A percentile compares a stretch with the other conserved stretches of the same genome.
Conservation (phyloP, 2,329 filamentous ascomycete species). For the Dendrostoma leiphaemia region DNA sequence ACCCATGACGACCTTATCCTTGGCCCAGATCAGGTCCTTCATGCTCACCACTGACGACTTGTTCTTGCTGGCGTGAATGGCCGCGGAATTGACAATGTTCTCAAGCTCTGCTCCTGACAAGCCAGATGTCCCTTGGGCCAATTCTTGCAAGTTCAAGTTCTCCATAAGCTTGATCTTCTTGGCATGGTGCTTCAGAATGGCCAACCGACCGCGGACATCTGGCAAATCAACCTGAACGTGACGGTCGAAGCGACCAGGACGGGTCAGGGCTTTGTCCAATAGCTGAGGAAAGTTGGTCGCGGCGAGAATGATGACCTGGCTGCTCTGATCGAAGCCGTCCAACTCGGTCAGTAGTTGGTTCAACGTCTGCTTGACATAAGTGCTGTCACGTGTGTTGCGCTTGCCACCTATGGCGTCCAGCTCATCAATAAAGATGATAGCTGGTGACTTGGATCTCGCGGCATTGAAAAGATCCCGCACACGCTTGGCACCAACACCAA, state of each 20-base stretch:
- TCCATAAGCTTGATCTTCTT: slow-evolving; percentile 80
- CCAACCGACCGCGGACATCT: slow-evolving; percentile 88
- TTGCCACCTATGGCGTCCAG: slow-evolving; percentile 92
- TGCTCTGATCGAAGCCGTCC: slow-evolving; percentile 94
- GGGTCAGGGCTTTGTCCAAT: slow-evolving; percentile 89
- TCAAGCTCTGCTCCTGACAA: slow-evolving; percentile 95
- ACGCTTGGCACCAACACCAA: slow-evolving; percentile 77
- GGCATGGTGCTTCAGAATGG: slow-evolving; percentile 91
- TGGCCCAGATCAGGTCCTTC: slow-evolving; percentile 91
- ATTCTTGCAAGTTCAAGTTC: slow-evolving; percentile 78
- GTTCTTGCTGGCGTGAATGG: slow-evolving; percentile 87
- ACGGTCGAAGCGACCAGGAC: slow-evolving; percentile 93
- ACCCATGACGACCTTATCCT: slow-evolving; percentile 97
- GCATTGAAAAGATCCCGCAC: slow-evolving; percentile 62
- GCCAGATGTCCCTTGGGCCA: slow-evolving; percentile 85
- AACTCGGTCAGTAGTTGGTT: slow-evolving; percentile 97
- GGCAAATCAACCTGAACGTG: slow-evolving; percentile 86
- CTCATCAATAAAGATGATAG: slow-evolving; percentile 84
- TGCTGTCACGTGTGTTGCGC: slow-evolving; percentile 87
- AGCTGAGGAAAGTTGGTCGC: slow-evolving; percentile 95
- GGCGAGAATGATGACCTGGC: slow-evolving; percentile 90
- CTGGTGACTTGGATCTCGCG: slow-evolving; percentile 34
- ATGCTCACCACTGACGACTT: slow-evolving; percentile 74
- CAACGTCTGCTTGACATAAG: slow-evolving; percentile 94
- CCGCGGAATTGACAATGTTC: slow-evolving; percentile 95